These are phyloP conservation scores for Basidiobolus meristosporus DNA, from an alignment of 371 early-diverging fungal genomes.

Conservation along the genomic window DNA sequence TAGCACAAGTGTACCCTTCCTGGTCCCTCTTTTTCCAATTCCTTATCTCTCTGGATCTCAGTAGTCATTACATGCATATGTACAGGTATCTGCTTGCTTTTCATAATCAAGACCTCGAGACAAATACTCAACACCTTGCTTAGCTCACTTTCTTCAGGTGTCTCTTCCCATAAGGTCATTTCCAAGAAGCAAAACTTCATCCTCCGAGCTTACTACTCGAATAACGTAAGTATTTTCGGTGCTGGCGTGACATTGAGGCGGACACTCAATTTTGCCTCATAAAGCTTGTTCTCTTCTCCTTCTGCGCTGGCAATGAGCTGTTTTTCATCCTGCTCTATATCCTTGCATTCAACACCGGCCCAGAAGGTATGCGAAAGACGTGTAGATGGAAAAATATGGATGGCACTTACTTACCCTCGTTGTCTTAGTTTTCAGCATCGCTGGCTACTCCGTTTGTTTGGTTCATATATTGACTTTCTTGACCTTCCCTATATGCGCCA, in stretches of 20 bases:
- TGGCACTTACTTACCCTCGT: too few relatives aligned
- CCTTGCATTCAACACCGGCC: conserved; percentile 13
- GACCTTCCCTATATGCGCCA: conserved; percentile 56
- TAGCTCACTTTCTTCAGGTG: conserved; percentile 71
- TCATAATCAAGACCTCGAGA: too few relatives aligned
- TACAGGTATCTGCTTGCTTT: conserved; percentile 43
- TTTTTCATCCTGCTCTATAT: conserved; percentile 76
- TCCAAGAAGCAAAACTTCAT: conserved; percentile 43
- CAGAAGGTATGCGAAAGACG: conserved; percentile 2
- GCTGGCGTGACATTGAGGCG: too few relatives aligned
- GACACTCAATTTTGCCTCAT: neutral
- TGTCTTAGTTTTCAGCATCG: neutral
- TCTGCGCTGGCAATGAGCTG: conserved; percentile 82
- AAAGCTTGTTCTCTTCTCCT: conserved; percentile 62
- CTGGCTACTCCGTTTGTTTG: neutral
- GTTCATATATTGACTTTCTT: conserved; percentile 11
- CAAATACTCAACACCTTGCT: too few relatives aligned
- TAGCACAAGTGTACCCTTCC: conserved; percentile 43
- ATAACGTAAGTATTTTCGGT: conserved; percentile 54
- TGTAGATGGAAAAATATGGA: too few relatives aligned
- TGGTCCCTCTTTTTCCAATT: conserved; percentile 67
- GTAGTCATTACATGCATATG: conserved; percentile 97
- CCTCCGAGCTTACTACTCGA: conserved; percentile 76
- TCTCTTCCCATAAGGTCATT: conserved; percentile 74
- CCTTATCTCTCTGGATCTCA: conserved; percentile 79